Evolutionary conservation across 1,284 basidiomycete genomes (phyloP).

Genomic region (Chondrostereum purpureum): DNA sequence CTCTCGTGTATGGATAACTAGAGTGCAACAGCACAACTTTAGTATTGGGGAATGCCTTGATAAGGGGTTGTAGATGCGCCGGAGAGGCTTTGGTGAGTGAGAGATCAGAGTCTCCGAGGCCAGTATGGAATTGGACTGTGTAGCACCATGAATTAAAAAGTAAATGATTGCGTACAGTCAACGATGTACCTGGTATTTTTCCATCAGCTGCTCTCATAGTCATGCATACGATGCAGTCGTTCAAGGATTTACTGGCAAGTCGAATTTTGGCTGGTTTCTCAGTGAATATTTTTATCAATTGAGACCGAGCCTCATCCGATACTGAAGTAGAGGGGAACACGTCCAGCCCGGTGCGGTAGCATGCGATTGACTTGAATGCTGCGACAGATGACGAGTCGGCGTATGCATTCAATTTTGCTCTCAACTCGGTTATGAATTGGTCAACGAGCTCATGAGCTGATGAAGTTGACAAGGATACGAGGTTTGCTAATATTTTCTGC

Average conservation of each 20-base stretch:
- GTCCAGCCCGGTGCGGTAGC: slow-evolving; percentile 68
- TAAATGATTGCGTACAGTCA: neutral
- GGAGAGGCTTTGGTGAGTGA: slow-evolving; percentile 54
- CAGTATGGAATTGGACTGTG: slow-evolving; percentile 76
- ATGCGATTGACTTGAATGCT: slow-evolving; percentile 68
- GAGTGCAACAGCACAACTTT: slow-evolving; percentile 65
- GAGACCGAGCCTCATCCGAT: slow-evolving; percentile 6
- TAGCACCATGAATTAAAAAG: slow-evolving; percentile 4
- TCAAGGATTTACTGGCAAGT: slow-evolving; percentile 53
- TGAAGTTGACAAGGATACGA: slow-evolving; percentile 9
- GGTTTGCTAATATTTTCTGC: slow-evolving; percentile 17
- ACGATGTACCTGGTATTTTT: slow-evolving; percentile 47
- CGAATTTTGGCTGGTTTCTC: slow-evolving; percentile 36
- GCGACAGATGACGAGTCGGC: slow-evolving; percentile 46
- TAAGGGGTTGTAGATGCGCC: slow-evolving; percentile 58
- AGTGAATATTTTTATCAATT: slow-evolving; percentile 22
- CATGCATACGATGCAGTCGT: slow-evolving; percentile 58
- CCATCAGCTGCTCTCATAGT: slow-evolving; percentile 42
- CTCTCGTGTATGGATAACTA: slow-evolving; percentile 66
- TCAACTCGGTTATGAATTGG: slow-evolving; percentile 26
- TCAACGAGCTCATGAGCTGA: too few relatives aligned
- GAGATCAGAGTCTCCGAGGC: slow-evolving; percentile 70
- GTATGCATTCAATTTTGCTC: slow-evolving; percentile 23
- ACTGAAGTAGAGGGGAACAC: slow-evolving; percentile 25
- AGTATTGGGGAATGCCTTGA: slow-evolving; percentile 53